Conservation (phyloP, 2,329 filamentous ascomycete species). For the Piedraia hortae region DNA sequence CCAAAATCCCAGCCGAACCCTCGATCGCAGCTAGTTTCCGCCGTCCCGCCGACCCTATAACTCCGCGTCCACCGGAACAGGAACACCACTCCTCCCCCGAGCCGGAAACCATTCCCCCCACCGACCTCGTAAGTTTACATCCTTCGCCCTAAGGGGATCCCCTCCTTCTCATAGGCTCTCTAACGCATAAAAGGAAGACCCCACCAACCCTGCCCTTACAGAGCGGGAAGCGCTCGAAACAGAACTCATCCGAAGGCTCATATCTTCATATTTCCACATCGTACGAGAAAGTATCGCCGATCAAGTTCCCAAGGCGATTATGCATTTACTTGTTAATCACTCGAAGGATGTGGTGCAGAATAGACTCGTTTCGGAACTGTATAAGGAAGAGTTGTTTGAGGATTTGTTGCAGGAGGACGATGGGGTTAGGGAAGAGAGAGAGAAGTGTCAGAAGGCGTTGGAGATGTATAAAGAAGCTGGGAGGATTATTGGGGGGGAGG, state of each 20-base stretch:
- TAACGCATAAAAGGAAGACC: constrained; percentile 7
- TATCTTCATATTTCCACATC: constrained; percentile 97
- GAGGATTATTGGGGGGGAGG: constrained; percentile 94
- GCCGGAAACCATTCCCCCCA: no score
- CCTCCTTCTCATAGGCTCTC: background rate
- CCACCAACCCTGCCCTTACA: constrained; percentile 42
- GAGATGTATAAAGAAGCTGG: constrained; percentile 91
- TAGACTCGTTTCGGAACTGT: constrained; percentile 77
- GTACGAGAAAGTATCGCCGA: constrained; percentile 96
- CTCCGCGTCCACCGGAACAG: no score
- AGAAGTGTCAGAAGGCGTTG: constrained; percentile 92
- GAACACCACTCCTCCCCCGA: no score
- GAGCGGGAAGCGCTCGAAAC: constrained; percentile 94
- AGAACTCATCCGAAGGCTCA: constrained; percentile 82
- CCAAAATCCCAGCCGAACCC: constrained; percentile 35
- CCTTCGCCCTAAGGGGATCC: no score
- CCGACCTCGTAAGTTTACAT: no score
- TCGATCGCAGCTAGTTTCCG: constrained; percentile 63
- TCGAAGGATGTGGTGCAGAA: constrained; percentile 97
- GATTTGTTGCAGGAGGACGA: constrained; percentile 95
- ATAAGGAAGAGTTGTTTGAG: constrained; percentile 72
- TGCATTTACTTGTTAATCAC: constrained; percentile 95
- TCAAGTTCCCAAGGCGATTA: constrained; percentile 93
- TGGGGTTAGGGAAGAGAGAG: constrained; percentile 82
- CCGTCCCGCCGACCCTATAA: no score